Evolutionary conservation across 257 asterid genomes (phyloP).

Genomic region (Plantago elongata): DNA sequence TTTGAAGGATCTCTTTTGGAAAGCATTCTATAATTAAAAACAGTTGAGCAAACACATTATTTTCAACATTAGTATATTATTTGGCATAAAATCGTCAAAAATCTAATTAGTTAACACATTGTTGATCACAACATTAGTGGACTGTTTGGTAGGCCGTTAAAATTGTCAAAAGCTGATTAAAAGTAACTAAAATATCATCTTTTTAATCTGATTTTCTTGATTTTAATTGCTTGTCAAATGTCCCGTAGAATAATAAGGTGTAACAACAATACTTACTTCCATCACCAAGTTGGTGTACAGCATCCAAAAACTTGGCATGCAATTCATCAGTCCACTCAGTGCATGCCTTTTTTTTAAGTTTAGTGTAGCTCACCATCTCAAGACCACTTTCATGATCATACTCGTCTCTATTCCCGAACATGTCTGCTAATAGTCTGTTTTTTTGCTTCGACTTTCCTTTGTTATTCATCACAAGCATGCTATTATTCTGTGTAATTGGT

Average conservation of each 20-base stretch:
- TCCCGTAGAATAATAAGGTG: not conserved
- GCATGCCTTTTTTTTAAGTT: conserved; percentile 28
- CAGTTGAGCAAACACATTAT: too few species aligned
- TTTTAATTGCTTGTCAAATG: too few species aligned
- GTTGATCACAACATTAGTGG: too few species aligned
- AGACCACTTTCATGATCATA: not conserved
- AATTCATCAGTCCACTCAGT: conserved; percentile 42
- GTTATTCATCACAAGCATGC: conserved; percentile 11
- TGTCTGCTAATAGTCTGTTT: not conserved
- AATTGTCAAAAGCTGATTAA: too few species aligned
- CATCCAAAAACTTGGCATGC: conserved; percentile 39
- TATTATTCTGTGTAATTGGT: not conserved
- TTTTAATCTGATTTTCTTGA: too few species aligned
- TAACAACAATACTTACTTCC: conserved; percentile 32
- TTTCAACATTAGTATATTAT: too few species aligned
- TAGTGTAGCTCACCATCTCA: not conserved
- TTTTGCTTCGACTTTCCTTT: conserved; percentile 15
- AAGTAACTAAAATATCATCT: too few species aligned
- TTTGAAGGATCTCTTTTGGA: conserved; percentile 35
- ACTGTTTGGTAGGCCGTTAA: too few species aligned
- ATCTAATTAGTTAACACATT: too few species aligned
- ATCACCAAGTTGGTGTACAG: conserved; percentile 34
- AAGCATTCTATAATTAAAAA: conserved; percentile 31
- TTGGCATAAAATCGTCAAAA: too few species aligned
- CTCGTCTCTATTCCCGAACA: not conserved